Conservation (phyloP, 176 grass and related monocot genomes). For the Cymbopogon citratus region DNA sequence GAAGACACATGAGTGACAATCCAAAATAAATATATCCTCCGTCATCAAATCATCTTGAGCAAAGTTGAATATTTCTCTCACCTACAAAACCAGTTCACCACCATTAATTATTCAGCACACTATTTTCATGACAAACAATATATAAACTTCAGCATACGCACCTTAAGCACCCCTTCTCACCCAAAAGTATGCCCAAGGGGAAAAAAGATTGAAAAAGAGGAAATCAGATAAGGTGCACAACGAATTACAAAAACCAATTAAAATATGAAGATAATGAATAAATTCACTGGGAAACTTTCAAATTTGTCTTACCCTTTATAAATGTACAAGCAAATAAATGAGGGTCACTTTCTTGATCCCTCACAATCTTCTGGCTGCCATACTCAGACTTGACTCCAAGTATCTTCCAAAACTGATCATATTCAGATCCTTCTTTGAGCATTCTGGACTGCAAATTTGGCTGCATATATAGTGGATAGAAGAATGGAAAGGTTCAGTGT, state of each 20-base stretch:
- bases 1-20: slow-evolving; percentile 73
- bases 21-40: slow-evolving; percentile 91
- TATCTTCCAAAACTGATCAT: slow-evolving; percentile 90
- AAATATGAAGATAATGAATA: slow-evolving; percentile 2
- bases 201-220: slow-evolving; percentile 38
- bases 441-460: slow-evolving; percentile 90
- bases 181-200: slow-evolving; percentile 26
- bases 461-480: slow-evolving; percentile 42
- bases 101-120: slow-evolving; percentile 17
- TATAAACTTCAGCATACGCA: slow-evolving; percentile 33
- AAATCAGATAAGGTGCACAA: slow-evolving; percentile 29
- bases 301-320: slow-evolving; percentile 59
- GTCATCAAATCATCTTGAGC: slow-evolving; percentile 98
- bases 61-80: slow-evolving; percentile 97
- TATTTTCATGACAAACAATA: slow-evolving; percentile 17
- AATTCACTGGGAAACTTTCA: background rate
- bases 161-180: slow-evolving; percentile 81
- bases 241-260: slow-evolving; percentile 17
- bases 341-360: slow-evolving; percentile 78
- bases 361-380: slow-evolving; percentile 74
- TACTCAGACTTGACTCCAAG: slow-evolving; percentile 92
- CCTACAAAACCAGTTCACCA: slow-evolving; percentile 48
- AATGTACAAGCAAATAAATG: slow-evolving; percentile 89
- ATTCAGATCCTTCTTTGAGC: slow-evolving; percentile 95
- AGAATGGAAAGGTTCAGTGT: background rate